Percentiles rank a stretch among this genome's conserved stretches.
These are phyloP conservation scores for Bipolaris gigantea DNA, from an alignment of 2,329 filamentous ascomycete genomes.

Conservation along the genomic window DNA sequence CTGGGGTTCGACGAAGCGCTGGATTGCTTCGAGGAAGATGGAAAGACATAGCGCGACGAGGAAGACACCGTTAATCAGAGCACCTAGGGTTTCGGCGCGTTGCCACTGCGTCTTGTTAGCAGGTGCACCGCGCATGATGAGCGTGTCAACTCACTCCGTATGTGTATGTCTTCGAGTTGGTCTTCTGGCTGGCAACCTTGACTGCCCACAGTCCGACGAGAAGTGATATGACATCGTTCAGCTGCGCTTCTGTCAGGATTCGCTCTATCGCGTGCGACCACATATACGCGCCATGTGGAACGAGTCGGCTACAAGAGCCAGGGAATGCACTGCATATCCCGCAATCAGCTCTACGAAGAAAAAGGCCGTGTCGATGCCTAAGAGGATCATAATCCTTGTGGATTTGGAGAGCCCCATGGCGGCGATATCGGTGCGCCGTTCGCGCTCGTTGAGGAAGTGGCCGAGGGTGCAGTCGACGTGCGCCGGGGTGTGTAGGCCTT, in stretches of 20 bases:
- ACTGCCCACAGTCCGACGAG: slow-evolving; percentile 95
- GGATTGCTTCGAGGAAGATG: slow-evolving; percentile 93
- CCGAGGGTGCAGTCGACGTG: not conserved
- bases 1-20: slow-evolving; percentile 88
- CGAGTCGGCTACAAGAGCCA: slow-evolving; percentile 92
- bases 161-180: slow-evolving; percentile 83
- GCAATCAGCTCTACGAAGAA: slow-evolving; percentile 86
- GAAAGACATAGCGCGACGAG: slow-evolving; percentile 93
- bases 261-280: not conserved
- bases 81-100: slow-evolving; percentile 93
- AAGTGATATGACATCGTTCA: slow-evolving; percentile 96
- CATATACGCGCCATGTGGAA: slow-evolving; percentile 83
- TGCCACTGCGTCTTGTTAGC: slow-evolving; percentile 68
- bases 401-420: slow-evolving; percentile 88
- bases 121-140: not conserved
- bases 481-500: not conserved
- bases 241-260: slow-evolving; percentile 50
- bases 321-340: slow-evolving; percentile 81
- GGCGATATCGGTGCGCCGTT: slow-evolving; percentile 17
- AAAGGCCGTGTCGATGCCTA: slow-evolving; percentile 85
- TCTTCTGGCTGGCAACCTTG: slow-evolving; percentile 79
- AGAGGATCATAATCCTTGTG: slow-evolving; percentile 87
- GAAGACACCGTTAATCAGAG: slow-evolving; percentile 96
- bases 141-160: slow-evolving; percentile 70
- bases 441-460: not conserved